phyloP scores from a whole-genome alignment of 2,329 filamentous ascomycete species.

The Aspergillus sergii region DNA sequence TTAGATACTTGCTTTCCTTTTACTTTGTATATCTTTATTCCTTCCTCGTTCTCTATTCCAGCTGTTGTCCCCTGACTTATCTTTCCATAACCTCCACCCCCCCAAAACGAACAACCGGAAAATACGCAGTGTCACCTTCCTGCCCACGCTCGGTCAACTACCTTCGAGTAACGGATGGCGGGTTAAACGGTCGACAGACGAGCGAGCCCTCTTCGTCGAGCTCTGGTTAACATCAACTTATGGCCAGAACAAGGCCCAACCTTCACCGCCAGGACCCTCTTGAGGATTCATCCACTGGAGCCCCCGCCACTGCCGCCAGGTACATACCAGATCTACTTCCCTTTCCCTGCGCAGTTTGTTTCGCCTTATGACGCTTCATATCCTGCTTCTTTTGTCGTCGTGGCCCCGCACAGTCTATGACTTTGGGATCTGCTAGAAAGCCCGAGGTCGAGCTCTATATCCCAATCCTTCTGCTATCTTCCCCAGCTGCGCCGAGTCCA shows the following conservation, averaged over 20 bases:
- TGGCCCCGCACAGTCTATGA: constrained; percentile 9
- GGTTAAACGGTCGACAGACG: constrained; percentile 40
- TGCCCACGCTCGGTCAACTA: constrained; percentile 20
- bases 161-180: constrained; percentile 43
- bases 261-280: constrained; percentile 46
- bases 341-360: constrained; percentile 13
- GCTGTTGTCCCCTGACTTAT: constrained; percentile 5
- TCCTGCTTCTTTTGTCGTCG: constrained; percentile 7
- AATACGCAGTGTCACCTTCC: constrained; percentile 21
- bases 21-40: constrained; percentile 1
- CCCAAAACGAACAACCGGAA: constrained; percentile 14
- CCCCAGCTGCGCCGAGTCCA: not conserved
- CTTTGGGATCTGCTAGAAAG: constrained; percentile 7
- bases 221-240: constrained; percentile 43
- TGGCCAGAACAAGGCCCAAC: constrained; percentile 51
- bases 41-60: not conserved
- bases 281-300: constrained; percentile 43
- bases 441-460: constrained; percentile 5
- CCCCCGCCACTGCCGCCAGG: constrained; percentile 37
- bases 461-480: not conserved
- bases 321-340: constrained; percentile 33
- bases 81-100: constrained; percentile 12
- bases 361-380: constrained; percentile 4
- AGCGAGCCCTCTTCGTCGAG: constrained; percentile 34
- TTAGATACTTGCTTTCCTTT: not conserved